Evolutionary conservation across 176 grass and related monocot genomes (phyloP), one percentile per base, ranked within the genome.

Genomic region (Zoysia japonica): DNA sequence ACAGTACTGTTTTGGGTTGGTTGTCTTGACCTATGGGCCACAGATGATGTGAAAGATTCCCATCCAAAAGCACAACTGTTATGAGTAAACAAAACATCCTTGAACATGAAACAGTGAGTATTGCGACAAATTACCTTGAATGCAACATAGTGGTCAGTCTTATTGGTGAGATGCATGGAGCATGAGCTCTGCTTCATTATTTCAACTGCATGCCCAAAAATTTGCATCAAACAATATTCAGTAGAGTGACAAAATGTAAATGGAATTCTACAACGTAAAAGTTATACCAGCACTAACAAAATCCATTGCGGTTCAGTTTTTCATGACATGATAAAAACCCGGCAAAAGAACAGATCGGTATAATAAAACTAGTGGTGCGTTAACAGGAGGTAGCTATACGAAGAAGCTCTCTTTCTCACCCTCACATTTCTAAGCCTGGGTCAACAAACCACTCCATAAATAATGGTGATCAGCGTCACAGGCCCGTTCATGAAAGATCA

Each of bases 1-100:
- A 65, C 92, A 95, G 67, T 99, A 99, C 75, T 99, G 90, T 84
- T 93, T 99, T 6, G 96, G 96, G 76, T 99, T 99, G 65, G 96
- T 99, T 88, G 96, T 99, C 87, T 99, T 99, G 71, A 99, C 96
- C 96, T 93, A 61, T 1, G 11, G 83, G 44, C 35, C 9, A 85
- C 48, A 54, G 17, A 83, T 46, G 5, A 78, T 43, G 28, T 11
- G 61, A 65, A 35, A 71, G 43, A 48, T 79, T 84, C 14, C 41
- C 17, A 45, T 86, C 9, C 57, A 16, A 28, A 50, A 11, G 36
- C 63, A 41, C 57, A 50, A 71, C 6, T n/a, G 52, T 47, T 43
- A 62, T 43, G 41, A 76, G 51, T 38, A 60, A 70, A 4, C 47
- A 65, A 76, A 80, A 71, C 73, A 45, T 16, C 19, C 50, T 17